These are phyloP conservation scores for Prillingera fragicola DNA, from an alignment of 1,284 basidiomycete species.

Conservation along the genomic window DNA sequence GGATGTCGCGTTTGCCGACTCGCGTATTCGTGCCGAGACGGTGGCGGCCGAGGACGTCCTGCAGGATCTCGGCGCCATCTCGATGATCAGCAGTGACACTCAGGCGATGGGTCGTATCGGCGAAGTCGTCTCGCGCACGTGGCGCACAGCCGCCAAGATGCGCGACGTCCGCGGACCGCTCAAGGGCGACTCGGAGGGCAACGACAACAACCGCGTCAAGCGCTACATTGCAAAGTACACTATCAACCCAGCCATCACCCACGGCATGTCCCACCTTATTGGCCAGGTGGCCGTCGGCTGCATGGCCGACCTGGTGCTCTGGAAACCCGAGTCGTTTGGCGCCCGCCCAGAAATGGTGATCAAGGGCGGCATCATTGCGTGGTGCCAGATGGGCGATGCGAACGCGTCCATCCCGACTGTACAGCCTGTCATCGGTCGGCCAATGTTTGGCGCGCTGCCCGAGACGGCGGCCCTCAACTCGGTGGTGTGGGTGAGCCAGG, in stretches of 20 bases:
- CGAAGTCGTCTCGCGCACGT: slow-evolving; percentile 87
- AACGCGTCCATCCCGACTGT: slow-evolving; percentile 91
- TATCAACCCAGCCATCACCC: slow-evolving; percentile 92
- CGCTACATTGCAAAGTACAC: slow-evolving; percentile 96
- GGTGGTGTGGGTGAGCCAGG: slow-evolving; percentile 74
- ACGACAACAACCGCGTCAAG: slow-evolving; percentile 94
- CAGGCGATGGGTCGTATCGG: slow-evolving; percentile 98
- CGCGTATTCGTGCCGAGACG: slow-evolving; percentile 92
- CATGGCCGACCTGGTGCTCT: slow-evolving; percentile 89
- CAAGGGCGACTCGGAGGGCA: slow-evolving; percentile 59
- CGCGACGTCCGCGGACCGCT: slow-evolving; percentile 70
- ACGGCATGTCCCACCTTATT: slow-evolving; percentile 82
- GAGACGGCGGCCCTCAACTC: slow-evolving; percentile 73
- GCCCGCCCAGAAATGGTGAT: slow-evolving; percentile 85
- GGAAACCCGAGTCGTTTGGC: slow-evolving; percentile 90
- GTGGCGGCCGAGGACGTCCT: slow-evolving; percentile 96
- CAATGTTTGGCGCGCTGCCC: slow-evolving; percentile 82
- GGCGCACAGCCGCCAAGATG: slow-evolving; percentile 97
- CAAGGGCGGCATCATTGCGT: slow-evolving; percentile 89
- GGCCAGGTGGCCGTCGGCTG: slow-evolving; percentile 78
- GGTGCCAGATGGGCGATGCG: slow-evolving; percentile 88
- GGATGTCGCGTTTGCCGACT: slow-evolving; percentile 95
- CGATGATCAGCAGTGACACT: slow-evolving; percentile 92
- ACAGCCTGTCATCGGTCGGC: slow-evolving; percentile 75
- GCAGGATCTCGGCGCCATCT: slow-evolving; percentile 89